Evolutionary conservation across 2,329 filamentous ascomycete genomes (phyloP).

Genomic region (Penicillium sp.): DNA sequence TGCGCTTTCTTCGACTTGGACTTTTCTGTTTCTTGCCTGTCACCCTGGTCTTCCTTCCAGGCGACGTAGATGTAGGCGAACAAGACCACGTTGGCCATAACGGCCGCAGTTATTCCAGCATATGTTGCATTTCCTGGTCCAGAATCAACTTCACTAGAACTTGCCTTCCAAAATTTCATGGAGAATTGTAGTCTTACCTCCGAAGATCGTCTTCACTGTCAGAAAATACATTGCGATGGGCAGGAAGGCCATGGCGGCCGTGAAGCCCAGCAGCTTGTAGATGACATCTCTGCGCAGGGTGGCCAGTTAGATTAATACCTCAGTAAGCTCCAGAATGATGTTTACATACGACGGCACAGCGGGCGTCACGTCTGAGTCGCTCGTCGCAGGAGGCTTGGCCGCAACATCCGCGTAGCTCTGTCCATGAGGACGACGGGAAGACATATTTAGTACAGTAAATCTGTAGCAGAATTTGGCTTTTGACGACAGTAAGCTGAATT

Average conservation of each 20-base stretch:
- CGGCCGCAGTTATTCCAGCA: constrained; percentile 78
- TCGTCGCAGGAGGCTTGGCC: constrained; percentile 35
- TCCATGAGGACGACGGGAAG: constrained; percentile 30
- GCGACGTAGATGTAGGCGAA: constrained; percentile 89
- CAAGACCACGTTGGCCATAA: constrained; percentile 88
- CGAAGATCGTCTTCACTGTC: constrained; percentile 72
- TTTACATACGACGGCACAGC: constrained; percentile 73
- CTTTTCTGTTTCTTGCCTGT: constrained; percentile 64
- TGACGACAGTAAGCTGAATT: background rate
- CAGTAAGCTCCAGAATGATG: background rate
- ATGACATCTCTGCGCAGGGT: constrained; percentile 69
- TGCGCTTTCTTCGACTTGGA: constrained; percentile 53
- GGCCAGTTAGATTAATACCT: constrained; percentile 1
- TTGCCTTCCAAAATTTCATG: background rate
- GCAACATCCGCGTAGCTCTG: constrained; percentile 30
- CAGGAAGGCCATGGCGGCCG: constrained; percentile 81
- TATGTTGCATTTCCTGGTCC: constrained; percentile 79
- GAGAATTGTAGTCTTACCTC: constrained; percentile 55
- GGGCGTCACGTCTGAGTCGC: constrained; percentile 72
- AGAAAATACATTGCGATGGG: constrained; percentile 89
- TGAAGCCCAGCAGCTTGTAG: constrained; percentile 84
- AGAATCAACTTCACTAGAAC: background rate
- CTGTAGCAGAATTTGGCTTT: background rate
- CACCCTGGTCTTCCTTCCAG: constrained; percentile 80
- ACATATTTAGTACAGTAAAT: constrained; percentile 24